Base-by-base conservation (phyloP, 2,329 filamentous ascomycete species). In the Fusarium paranaense region DNA sequence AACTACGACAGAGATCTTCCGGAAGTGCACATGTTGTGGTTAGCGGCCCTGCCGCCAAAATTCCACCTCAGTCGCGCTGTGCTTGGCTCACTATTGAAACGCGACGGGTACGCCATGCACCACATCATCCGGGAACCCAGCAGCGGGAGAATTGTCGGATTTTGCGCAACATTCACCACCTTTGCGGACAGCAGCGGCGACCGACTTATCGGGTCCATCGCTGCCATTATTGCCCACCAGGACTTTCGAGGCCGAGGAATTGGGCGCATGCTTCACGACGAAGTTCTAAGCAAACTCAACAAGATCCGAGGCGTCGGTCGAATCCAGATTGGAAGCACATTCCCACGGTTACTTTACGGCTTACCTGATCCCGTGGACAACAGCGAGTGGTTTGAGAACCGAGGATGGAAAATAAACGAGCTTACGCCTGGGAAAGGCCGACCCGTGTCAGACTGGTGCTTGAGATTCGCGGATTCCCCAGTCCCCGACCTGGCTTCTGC, bases 141-240 rank as follows among this genome's bases (percentile, higher is more conserved):
- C 13, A 79, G 79, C 9, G 65, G 66, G 11, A 82, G 84, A 38
- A 74, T 89, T 27, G 77, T 91, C 40, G 90, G 89, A 0, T 91
- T 91, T 70, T 91, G 89, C 75, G 89, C 89, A 11, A 90, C 89
- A 10, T 91, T 89, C 76, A 87, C 89, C 33, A 89, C 87, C 5
- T 90, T 88, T 78, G 85, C 87, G 54, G 87, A 90, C 71, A 86
- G 85, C 70, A 86, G 83, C 42, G 85, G 84, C 22, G 86, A 89
- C 70, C 84, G 84, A 37, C 81, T 90, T 45, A 84, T 91, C 56
- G 90, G 89, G 10, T 91, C 88, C 5, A 78, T 91, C 35, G 89
- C 89, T 13, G 80, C 86, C 13, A 79, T 91, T 32, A 79, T 91
- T 37, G 89, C 91, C 22, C 85, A 84, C 35, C 82, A 86, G 37